A percentile compares a stretch with the other conserved stretches of the same genome.
phyloP scores from a whole-genome alignment of 495 filamentous ascomycete species.

The Penicillium alfredii region DNA sequence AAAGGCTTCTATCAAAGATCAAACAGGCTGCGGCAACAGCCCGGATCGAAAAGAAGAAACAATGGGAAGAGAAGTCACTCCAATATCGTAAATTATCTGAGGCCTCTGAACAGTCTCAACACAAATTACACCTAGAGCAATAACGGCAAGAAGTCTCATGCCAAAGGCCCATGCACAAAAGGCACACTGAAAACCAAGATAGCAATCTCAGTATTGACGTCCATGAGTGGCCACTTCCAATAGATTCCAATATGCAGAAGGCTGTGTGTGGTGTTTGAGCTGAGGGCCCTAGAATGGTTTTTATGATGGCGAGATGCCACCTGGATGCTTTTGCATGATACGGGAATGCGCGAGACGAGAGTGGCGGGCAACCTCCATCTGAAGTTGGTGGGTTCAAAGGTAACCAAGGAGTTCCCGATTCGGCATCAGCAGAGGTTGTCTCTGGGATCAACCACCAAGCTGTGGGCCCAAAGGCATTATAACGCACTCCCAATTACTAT shows the following conservation, averaged over 20 bases:
- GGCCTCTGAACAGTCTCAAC: too few relatives aligned
- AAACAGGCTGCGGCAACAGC: too few relatives aligned
- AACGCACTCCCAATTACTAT: constrained; percentile 16
- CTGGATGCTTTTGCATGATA: constrained; percentile 22
- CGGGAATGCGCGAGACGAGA: constrained; percentile 28
- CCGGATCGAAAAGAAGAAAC: too few relatives aligned
- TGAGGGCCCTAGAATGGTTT: constrained; percentile 39
- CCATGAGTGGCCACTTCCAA: constrained; percentile 58
- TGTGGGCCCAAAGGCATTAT: constrained; percentile 35
- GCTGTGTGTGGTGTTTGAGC: constrained; percentile 54
- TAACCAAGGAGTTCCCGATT: constrained; percentile 1
- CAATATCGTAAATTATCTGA: too few relatives aligned
- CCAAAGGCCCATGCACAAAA: too few relatives aligned
- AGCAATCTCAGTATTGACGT: constrained; percentile 38
- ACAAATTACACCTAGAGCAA: too few relatives aligned
- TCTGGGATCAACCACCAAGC: constrained; percentile 40
- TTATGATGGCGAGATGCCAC: constrained; percentile 50
- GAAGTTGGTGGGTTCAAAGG: constrained; percentile 9
- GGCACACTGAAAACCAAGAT: constrained; percentile 19
- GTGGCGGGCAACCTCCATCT: constrained; percentile 1
- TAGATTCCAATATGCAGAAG: constrained; percentile 24
- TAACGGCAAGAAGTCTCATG: too few relatives aligned
- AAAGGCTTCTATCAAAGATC: too few relatives aligned
- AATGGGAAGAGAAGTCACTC: too few relatives aligned
- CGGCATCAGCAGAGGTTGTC: constrained; percentile 7